Conservation (phyloP, 2,329 filamentous ascomycete species). For the Colletotrichum tabaci region DNA sequence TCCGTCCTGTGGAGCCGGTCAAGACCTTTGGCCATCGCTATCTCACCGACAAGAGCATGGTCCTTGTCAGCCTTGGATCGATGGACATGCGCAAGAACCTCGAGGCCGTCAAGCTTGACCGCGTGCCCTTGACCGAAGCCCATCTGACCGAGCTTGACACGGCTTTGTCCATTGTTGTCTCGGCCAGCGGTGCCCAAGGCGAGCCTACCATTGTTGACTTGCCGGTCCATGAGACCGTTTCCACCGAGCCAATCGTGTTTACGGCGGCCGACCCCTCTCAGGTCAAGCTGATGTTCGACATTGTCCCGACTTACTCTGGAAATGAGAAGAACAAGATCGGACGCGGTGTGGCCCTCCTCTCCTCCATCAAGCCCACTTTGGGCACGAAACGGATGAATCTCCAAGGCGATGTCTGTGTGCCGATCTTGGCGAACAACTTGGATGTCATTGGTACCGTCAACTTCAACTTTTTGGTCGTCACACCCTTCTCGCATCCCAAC, state of each 20-base stretch:
- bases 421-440: slow-evolving; percentile 86
- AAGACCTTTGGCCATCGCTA: slow-evolving; percentile 98
- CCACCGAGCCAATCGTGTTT: slow-evolving; percentile 94
- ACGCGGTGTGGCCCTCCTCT: slow-evolving; percentile 89
- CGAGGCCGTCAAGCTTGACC: slow-evolving; percentile 87
- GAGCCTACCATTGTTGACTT: slow-evolving; percentile 93
- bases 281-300: slow-evolving; percentile 93
- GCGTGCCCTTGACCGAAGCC: slow-evolving; percentile 87
- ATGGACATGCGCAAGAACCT: slow-evolving; percentile 92
- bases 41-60: slow-evolving; percentile 87
- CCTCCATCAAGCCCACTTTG: slow-evolving; percentile 85
- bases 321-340: slow-evolving; percentile 91
- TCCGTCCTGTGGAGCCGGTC: slow-evolving; percentile 79
- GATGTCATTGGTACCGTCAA: slow-evolving; percentile 96
- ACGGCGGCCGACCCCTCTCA: slow-evolving; percentile 82
- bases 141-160: slow-evolving; percentile 96
- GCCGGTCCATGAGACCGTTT: slow-evolving; percentile 93
- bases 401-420: slow-evolving; percentile 92
- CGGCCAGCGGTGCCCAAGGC: slow-evolving; percentile 86
- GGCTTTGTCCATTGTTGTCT: slow-evolving; percentile 90
- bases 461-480: slow-evolving; percentile 97
- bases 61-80: slow-evolving; percentile 92
- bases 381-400: slow-evolving; percentile 91
- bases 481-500: slow-evolving; percentile 92
- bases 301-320: slow-evolving; percentile 95